These are phyloP conservation scores for Sutorius australiensis DNA, from an alignment of 768 basidiomycete genomes.

Conservation along the genomic window DNA sequence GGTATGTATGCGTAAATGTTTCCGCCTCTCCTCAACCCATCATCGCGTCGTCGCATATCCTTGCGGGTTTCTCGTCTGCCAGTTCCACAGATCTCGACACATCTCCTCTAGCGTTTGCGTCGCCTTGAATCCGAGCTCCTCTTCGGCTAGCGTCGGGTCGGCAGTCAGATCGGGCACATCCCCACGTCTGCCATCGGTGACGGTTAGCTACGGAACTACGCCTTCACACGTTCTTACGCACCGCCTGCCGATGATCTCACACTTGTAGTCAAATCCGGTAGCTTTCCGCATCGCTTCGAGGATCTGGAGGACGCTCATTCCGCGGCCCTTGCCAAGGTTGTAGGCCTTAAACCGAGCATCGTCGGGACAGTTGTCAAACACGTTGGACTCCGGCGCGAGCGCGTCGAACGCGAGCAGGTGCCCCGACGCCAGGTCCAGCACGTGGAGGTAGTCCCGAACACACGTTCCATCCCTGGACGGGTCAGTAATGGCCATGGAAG, in stretches of 20 bases:
- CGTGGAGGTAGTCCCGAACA: conserved; percentile 92
- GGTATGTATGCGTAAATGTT: conserved; percentile 14
- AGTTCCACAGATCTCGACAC: conserved; percentile 98
- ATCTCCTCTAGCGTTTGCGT: conserved; percentile 78
- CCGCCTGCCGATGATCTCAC: conserved; percentile 88
- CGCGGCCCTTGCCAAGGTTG: conserved; percentile 93
- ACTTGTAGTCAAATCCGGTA: conserved; percentile 83
- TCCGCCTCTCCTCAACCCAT: conserved; percentile 4
- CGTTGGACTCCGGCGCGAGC: conserved; percentile 52
- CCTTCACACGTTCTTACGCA: conserved; percentile 35
- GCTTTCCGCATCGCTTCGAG: conserved; percentile 92
- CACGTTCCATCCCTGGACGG: conserved; percentile 84
- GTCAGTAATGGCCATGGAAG: not conserved
- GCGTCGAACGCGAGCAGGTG: conserved; percentile 91
- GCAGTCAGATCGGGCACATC: conserved; percentile 97
- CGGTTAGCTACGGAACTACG: not conserved
- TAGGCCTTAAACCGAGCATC: conserved; percentile 83
- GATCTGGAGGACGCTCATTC: conserved; percentile 91
- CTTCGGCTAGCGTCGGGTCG: conserved; percentile 85
- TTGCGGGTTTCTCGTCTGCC: conserved; percentile 89
- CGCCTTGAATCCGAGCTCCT: conserved; percentile 91
- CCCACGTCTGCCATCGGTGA: conserved; percentile 55
- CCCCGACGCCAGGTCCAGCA: conserved; percentile 92
- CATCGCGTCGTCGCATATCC: conserved; percentile 51
- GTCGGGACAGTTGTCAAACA: conserved; percentile 51